Evolutionary conservation across 2,329 filamentous ascomycete species (phyloP).

Genomic region (Penicillium sp.): DNA sequence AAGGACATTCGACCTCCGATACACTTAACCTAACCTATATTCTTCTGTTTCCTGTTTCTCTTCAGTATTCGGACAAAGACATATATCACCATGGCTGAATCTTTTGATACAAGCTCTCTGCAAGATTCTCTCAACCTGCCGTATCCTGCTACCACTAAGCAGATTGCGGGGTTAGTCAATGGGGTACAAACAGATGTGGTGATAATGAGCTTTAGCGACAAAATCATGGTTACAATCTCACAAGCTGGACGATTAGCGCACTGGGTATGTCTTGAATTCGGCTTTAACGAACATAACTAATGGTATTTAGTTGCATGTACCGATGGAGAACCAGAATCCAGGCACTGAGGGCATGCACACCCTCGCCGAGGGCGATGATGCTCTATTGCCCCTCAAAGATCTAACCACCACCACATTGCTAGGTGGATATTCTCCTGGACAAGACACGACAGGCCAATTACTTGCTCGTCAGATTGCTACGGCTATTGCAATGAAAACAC

Average conservation of each 20-base stretch:
- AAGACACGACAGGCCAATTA: conserved; percentile 81
- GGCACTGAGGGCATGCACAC: conserved; percentile 39
- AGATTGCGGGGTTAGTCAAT: conserved; percentile 61
- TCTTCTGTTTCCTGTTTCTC: not conserved
- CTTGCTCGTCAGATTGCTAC: conserved; percentile 87
- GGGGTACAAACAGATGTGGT: conserved; percentile 69
- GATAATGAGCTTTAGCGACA: conserved; percentile 76
- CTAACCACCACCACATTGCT: conserved; percentile 84
- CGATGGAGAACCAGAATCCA: conserved; percentile 35
- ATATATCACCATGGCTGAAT: conserved; percentile 23
- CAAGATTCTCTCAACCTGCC: conserved; percentile 50
- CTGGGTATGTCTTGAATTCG: conserved; percentile 66
- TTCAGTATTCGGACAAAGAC: not conserved
- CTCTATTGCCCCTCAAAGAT: conserved; percentile 71
- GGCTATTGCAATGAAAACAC: conserved; percentile 67
- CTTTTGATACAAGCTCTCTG: conserved; percentile 23
- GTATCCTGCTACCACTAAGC: conserved; percentile 66
- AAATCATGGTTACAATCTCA: conserved; percentile 83
- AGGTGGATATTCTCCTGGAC: conserved; percentile 73
- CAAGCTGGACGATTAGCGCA: conserved; percentile 83
- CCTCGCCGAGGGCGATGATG: conserved; percentile 46
- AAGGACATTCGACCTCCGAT: conserved; percentile 5
- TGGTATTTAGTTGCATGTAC: conserved; percentile 29
- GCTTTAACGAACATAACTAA: conserved; percentile 9
- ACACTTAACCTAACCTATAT: not conserved